Base-by-base conservation (phyloP, 2,329 filamentous ascomycete species). In the Apiospora phragmitis region DNA sequence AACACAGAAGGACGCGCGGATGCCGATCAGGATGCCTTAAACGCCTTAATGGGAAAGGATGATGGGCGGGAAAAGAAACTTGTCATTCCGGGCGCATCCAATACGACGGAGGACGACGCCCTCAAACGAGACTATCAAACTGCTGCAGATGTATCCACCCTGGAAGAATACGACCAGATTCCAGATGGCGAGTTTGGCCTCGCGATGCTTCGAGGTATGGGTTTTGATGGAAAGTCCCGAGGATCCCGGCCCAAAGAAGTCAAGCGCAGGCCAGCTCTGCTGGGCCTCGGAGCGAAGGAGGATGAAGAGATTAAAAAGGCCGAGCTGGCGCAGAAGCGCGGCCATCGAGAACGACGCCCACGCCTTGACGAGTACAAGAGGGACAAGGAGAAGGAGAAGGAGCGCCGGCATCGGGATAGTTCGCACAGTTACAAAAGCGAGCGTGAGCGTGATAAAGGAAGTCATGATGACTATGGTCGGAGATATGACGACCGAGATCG, bases 121-220 rank as follows among this genome's bases (percentile, higher is more conserved):
- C 95, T 94, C 77, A 85, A 86, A 42, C 87, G 89, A 35, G 93
- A 95, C 79, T 88, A 95, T 41, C 85, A 88, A 16, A 84, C 88
- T 35, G 92, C 94, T 0, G 94, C 94, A 1, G 92, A 94, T 29
- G 86, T 89, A 41, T 91, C 94, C 4, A 93, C 91, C 0, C 84
- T 97, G 24, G 93, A 93, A 43, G 94, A 96, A 77, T 98, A 98
- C 82, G 92, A 93, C 71, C 91, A 92, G 16, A 92, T 97, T 72
- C 95, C 96, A 0, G 94, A 98, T 21, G 95, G 98, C 75, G 94
- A 98, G 76, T 99, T 98, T 74, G 96, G 96, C 9, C 93, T 94
- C 24, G 94, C 95, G 0, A 86, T 98, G 73, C 86, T 99, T 45
- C 90, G 95, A 42, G 94, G 95, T 12, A 98, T 98, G 93, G 96